Evolutionary conservation across 768 basidiomycete genomes (phyloP).

Genomic region (Collybia mongolica): DNA sequence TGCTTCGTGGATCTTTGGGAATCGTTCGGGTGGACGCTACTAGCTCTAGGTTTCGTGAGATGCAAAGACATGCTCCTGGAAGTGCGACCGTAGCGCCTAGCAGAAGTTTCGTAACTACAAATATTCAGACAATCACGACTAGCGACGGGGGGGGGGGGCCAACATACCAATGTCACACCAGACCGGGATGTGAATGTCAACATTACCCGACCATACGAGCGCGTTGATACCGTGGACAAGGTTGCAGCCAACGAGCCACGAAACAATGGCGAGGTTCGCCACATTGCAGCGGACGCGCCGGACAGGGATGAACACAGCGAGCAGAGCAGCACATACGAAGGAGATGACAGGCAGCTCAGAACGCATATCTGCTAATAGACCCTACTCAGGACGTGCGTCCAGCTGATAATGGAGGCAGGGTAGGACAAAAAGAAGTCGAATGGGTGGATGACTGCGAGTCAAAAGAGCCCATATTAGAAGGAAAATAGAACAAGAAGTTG

Average conservation of each 20-base stretch:
- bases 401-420: background rate
- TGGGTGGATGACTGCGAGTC: background rate
- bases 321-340: slow-evolving; percentile 40
- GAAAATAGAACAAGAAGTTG: slow-evolving; percentile 24
- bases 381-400: background rate
- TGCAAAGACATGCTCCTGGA: slow-evolving; percentile 57
- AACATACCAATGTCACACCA: slow-evolving; percentile 81
- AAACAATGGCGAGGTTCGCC: slow-evolving; percentile 43
- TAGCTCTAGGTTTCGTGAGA: slow-evolving; percentile 53
- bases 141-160: background rate
- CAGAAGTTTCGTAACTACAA: slow-evolving; percentile 52
- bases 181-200: slow-evolving; percentile 39
- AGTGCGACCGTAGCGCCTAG: slow-evolving; percentile 53
- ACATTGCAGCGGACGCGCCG: slow-evolving; percentile 47
- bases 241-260: slow-evolving; percentile 51
- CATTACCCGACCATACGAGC: slow-evolving; percentile 59
- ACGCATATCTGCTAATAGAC: slow-evolving; percentile 24
- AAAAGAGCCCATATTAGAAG: slow-evolving; percentile 9
- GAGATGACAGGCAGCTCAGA: slow-evolving; percentile 38
- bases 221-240: slow-evolving; percentile 56
- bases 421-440: background rate
- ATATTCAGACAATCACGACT: slow-evolving; percentile 1
- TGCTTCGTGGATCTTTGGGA: slow-evolving; percentile 27
- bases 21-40: slow-evolving; percentile 46
- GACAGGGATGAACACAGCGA: slow-evolving; percentile 38